phyloP scores from a whole-genome alignment of 2,329 filamentous ascomycete species.

The Alternaria infectoria region DNA sequence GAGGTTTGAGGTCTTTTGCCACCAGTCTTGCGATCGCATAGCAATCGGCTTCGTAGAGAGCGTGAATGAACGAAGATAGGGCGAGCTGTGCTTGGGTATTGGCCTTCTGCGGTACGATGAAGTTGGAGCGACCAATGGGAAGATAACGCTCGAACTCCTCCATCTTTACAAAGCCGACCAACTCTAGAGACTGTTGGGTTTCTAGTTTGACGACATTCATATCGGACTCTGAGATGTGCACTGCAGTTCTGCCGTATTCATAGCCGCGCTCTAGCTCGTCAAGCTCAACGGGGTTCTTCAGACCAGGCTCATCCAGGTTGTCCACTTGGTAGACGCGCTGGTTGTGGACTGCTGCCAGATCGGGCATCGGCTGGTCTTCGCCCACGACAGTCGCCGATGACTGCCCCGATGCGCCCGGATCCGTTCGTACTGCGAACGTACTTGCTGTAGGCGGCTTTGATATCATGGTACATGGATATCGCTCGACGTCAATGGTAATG shows the following conservation, averaged over 20 bases:
- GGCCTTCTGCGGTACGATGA: constrained; percentile 76
- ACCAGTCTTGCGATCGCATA: constrained; percentile 89
- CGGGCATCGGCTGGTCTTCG: constrained; percentile 43
- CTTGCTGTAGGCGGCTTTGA: constrained; percentile 78
- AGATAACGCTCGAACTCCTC: constrained; percentile 84
- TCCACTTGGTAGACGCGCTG: constrained; percentile 81
- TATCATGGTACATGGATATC: constrained; percentile 85
- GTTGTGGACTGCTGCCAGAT: constrained; percentile 74
- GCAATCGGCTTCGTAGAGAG: constrained; percentile 81
- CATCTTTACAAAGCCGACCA: constrained; percentile 83
- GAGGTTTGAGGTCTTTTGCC: constrained; percentile 80
- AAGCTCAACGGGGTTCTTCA: constrained; percentile 79
- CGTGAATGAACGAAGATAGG: constrained; percentile 87
- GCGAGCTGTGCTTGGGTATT: constrained; percentile 86
- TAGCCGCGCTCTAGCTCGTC: constrained; percentile 92
- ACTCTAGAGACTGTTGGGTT: constrained; percentile 74
- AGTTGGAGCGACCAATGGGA: constrained; percentile 79
- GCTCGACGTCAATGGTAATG: constrained; percentile 82
- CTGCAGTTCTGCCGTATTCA: constrained; percentile 89
- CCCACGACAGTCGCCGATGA: constrained; percentile 58
- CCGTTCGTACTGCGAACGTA: constrained; percentile 68
- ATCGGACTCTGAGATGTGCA: constrained; percentile 86
- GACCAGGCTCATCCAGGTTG: constrained; percentile 74
- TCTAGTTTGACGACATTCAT: constrained; percentile 87
- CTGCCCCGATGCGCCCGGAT: constrained; percentile 57